Conservation (phyloP, 345 rosid genomes). For the Gossypium raimondii region DNA sequence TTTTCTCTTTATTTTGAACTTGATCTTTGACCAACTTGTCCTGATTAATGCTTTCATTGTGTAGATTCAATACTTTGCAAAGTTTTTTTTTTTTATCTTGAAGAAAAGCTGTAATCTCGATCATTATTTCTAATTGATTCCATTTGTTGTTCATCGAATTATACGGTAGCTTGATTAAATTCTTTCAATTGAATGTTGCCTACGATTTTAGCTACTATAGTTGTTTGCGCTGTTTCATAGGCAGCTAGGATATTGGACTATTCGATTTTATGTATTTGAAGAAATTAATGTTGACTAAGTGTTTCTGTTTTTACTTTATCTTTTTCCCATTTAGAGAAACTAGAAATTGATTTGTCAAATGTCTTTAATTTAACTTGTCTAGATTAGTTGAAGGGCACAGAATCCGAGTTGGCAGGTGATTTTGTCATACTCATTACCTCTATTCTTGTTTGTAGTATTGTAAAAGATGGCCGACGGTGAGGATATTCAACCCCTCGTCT, state of each 20-base stretch:
- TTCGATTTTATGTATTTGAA: background rate
- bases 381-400: background rate
- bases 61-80: background rate
- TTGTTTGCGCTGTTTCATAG: background rate
- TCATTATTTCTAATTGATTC: background rate
- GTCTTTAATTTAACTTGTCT: background rate
- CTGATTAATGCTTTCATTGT: background rate
- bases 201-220: background rate
- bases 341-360: background rate
- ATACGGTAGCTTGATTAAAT: background rate
- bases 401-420: background rate
- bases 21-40: background rate
- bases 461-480: conserved; percentile 22
- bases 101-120: background rate
- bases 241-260: background rate
- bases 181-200: background rate
- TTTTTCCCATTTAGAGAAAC: background rate
- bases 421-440: background rate
- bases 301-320: background rate
- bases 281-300: background rate
- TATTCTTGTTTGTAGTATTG: conserved; percentile 4
- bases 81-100: background rate
- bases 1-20: background rate
- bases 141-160: background rate
- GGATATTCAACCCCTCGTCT: conserved; percentile 25